Evolutionary conservation across 331 rosid species (phyloP).

Genomic region (Ulmus americana): DNA sequence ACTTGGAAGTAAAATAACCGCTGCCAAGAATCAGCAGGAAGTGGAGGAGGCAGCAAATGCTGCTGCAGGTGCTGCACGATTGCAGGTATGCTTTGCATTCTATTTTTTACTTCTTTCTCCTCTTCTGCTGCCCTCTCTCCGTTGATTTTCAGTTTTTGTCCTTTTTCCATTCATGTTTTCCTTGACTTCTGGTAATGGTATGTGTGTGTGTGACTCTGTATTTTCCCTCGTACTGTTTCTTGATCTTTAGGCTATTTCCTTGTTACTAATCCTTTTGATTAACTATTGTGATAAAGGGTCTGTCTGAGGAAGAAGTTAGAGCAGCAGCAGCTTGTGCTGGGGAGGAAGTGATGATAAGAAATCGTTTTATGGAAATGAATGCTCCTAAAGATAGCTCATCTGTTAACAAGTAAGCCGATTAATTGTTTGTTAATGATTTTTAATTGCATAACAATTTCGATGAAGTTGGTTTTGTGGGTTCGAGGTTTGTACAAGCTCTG

Average conservation of each 20-base stretch:
- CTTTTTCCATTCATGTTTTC: background rate
- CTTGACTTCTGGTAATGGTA: background rate
- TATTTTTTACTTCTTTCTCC: background rate
- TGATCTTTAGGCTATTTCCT: background rate
- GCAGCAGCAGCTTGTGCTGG: conserved; percentile 97
- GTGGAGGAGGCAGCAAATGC: conserved; percentile 87
- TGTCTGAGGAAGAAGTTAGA: conserved; percentile 99
- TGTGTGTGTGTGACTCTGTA: background rate
- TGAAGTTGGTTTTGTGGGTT: conserved; percentile 12
- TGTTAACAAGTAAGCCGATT: conserved; percentile 69
- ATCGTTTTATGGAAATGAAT: conserved; percentile 90
- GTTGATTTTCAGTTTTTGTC: background rate
- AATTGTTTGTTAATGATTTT: background rate
- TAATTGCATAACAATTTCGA: conserved; percentile 12
- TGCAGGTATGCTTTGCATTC: conserved; percentile 58
- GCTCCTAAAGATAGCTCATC: conserved; percentile 88
- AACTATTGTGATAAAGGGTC: conserved; percentile 58
- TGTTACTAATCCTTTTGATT: background rate
- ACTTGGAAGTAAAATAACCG: conserved; percentile 88
- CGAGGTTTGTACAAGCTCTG: background rate
- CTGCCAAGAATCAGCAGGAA: conserved; percentile 89
- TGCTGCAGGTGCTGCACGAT: conserved; percentile 86
- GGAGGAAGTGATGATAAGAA: conserved; percentile 94
- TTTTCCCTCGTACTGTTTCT: background rate
- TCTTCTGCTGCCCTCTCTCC: background rate